Conservation (phyloP, 2,329 filamentous ascomycete genomes). For the Aquanectria penicillioides region DNA sequence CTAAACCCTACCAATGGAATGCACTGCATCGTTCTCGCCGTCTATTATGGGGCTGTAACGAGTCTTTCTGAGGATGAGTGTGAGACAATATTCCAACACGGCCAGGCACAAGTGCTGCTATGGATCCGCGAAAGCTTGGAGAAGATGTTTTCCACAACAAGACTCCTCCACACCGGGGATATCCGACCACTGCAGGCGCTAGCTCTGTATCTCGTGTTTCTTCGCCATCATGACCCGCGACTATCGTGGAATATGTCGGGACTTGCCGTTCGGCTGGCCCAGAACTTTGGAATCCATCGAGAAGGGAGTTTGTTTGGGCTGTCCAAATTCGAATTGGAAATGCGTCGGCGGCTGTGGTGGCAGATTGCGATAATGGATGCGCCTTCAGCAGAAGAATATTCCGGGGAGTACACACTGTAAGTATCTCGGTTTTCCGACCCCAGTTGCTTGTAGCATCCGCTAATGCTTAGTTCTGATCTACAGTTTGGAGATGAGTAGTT, state of each 20-base stretch:
- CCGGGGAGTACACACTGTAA: constrained; percentile 14
- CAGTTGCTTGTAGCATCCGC: no score
- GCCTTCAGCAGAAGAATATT: constrained; percentile 14
- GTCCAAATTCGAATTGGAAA: constrained; percentile 10
- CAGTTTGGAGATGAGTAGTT: constrained; percentile 15
- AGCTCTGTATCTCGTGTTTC: constrained; percentile 4
- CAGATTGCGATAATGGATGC: constrained; percentile 15
- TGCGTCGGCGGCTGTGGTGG: constrained; percentile 18
- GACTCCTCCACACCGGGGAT: constrained; percentile 14
- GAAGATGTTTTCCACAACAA: constrained; percentile 1
- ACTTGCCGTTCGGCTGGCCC: constrained; percentile 9
- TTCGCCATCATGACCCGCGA: constrained; percentile 12
- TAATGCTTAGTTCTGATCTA: no score
- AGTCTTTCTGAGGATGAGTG: constrained; percentile 13
- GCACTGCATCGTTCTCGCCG: constrained; percentile 9
- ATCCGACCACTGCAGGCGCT: constrained; percentile 15
- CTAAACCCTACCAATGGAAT: neutral
- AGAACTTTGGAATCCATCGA: constrained; percentile 18
- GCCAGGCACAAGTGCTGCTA: neutral
- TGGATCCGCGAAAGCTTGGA: constrained; percentile 8
- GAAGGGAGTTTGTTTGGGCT: constrained; percentile 17
- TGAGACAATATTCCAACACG: neutral
- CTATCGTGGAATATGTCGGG: constrained; percentile 15
- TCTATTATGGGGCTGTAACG: constrained; percentile 13
- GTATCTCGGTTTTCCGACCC: neutral